Evolutionary conservation across 2,329 filamentous ascomycete genomes (phyloP).

Genomic region (Fusarium subtropicale): DNA sequence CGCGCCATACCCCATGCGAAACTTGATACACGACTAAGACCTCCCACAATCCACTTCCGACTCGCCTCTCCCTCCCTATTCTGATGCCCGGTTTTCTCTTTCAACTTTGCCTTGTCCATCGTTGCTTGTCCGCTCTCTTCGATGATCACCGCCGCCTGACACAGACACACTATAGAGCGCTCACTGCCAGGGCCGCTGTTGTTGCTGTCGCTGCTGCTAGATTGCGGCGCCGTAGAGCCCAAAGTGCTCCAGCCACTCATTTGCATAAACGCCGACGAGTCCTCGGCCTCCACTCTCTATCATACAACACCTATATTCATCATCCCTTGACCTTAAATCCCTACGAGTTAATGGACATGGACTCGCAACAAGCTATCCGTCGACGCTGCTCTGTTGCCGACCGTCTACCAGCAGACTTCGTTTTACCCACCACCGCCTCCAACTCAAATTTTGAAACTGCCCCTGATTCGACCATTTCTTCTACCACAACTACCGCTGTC

Average conservation of each 20-base stretch:
- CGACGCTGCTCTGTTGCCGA: slow-evolving; percentile 56
- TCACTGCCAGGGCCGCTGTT: slow-evolving; percentile 58
- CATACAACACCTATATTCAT: slow-evolving; percentile 29
- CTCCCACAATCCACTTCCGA: slow-evolving; percentile 36
- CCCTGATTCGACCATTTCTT: slow-evolving; percentile 21
- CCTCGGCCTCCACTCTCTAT: slow-evolving; percentile 50
- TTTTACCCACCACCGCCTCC: slow-evolving; percentile 42
- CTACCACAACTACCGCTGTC: slow-evolving; percentile 19
- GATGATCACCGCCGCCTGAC: slow-evolving; percentile 58
- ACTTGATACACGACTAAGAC: slow-evolving; percentile 38
- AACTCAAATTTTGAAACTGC: slow-evolving; percentile 33
- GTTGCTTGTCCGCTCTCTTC: slow-evolving; percentile 59
- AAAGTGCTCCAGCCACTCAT: slow-evolving; percentile 53
- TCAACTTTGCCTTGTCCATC: slow-evolving; percentile 60
- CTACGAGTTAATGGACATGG: slow-evolving; percentile 48
- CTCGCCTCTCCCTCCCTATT: slow-evolving; percentile 45
- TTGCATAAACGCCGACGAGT: slow-evolving; percentile 52
- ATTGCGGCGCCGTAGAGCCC: slow-evolving; percentile 54
- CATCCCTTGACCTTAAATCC: slow-evolving; percentile 26
- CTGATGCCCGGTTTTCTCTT: slow-evolving; percentile 62
- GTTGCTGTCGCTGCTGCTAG: slow-evolving; percentile 56
- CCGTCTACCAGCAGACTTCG: slow-evolving; percentile 48
- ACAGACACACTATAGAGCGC: slow-evolving; percentile 55
- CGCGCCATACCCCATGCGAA: slow-evolving; percentile 47
- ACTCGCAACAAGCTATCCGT: slow-evolving; percentile 54